These are phyloP conservation scores for Aspergillus avenaceus DNA, from an alignment of 495 filamentous ascomycete genomes.

Conservation along the genomic window DNA sequence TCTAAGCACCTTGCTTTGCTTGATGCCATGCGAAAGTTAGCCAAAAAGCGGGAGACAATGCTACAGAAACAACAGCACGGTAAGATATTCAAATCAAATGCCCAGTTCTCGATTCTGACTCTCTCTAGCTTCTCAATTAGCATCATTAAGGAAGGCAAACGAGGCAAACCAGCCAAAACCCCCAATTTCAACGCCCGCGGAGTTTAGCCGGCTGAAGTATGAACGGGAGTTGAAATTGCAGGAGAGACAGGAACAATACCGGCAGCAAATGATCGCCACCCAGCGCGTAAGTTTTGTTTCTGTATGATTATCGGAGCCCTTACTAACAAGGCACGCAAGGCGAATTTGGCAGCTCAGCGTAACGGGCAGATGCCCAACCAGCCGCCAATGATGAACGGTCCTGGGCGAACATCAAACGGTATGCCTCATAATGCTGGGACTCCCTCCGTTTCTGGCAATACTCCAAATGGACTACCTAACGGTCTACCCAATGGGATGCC, in stretches of 20 bases:
- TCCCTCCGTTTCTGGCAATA: conserved; percentile 23
- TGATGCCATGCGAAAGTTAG: conserved; percentile 91
- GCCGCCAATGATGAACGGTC: conserved; percentile 37
- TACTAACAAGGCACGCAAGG: conserved; percentile 19
- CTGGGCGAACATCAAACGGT: conserved; percentile 33
- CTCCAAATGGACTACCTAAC: conserved; percentile 36
- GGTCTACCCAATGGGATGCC: conserved; percentile 36
- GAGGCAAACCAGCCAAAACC: conserved; percentile 60
- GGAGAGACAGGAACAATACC: conserved; percentile 67
- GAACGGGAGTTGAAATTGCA: conserved; percentile 75
- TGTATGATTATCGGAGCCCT: not conserved
- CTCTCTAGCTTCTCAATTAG: conserved; percentile 53
- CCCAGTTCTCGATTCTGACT: conserved; percentile 12
- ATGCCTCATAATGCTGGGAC: conserved; percentile 37
- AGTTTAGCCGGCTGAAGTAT: conserved; percentile 82
- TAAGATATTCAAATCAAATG: conserved; percentile 24
- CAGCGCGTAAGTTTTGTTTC: conserved; percentile 48
- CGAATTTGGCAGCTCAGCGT: conserved; percentile 40
- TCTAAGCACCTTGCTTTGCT: conserved; percentile 81
- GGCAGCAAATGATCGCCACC: conserved; percentile 57
- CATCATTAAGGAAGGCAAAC: conserved; percentile 66
- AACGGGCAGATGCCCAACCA: conserved; percentile 42
- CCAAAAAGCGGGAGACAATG: conserved; percentile 84
- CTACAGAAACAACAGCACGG: conserved; percentile 83
- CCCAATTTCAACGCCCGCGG: conserved; percentile 68